phyloP scores from a whole-genome alignment of 2,329 filamentous ascomycete genomes.

The Podosphaera xanthii region DNA sequence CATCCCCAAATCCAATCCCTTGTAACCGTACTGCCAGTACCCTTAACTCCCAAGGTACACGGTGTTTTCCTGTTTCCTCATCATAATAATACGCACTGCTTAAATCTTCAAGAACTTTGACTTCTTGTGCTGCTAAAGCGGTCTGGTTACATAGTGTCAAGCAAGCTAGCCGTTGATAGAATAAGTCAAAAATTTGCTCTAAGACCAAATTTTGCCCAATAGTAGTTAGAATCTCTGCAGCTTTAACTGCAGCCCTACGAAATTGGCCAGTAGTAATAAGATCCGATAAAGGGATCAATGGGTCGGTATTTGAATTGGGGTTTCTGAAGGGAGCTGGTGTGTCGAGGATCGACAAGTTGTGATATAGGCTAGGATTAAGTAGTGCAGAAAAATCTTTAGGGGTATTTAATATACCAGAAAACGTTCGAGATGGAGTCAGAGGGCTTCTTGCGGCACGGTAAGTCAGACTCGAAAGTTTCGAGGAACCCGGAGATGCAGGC shows the following conservation, averaged over 20 bases:
- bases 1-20: conserved; percentile 67
- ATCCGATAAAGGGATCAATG: conserved; percentile 39
- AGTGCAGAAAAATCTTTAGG: conserved; percentile 61
- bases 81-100: conserved; percentile 33
- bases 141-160: conserved; percentile 57
- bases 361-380: conserved; percentile 60
- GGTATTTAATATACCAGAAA: conserved; percentile 17
- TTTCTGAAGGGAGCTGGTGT: conserved; percentile 44
- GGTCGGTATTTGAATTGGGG: conserved; percentile 37
- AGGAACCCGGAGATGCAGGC: conserved; percentile 10
- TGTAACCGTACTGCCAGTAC: conserved; percentile 67
- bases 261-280: conserved; percentile 57
- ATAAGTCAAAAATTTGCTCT: conserved; percentile 45
- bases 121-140: conserved; percentile 43
- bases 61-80: conserved; percentile 29
- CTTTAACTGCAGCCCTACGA: conserved; percentile 50
- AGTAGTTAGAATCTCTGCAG: conserved; percentile 36
- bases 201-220: conserved; percentile 31
- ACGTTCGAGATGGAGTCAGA: conserved; percentile 11
- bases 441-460: conserved; percentile 9
- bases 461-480: conserved; percentile 5
- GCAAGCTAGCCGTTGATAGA: conserved; percentile 65
- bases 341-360: conserved; percentile 44
- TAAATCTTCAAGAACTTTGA: conserved; percentile 38
- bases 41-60: conserved; percentile 74